These are phyloP conservation scores for Xanthoceras sorbifolium DNA, from an alignment of 345 rosid species.

Conservation along the genomic window DNA sequence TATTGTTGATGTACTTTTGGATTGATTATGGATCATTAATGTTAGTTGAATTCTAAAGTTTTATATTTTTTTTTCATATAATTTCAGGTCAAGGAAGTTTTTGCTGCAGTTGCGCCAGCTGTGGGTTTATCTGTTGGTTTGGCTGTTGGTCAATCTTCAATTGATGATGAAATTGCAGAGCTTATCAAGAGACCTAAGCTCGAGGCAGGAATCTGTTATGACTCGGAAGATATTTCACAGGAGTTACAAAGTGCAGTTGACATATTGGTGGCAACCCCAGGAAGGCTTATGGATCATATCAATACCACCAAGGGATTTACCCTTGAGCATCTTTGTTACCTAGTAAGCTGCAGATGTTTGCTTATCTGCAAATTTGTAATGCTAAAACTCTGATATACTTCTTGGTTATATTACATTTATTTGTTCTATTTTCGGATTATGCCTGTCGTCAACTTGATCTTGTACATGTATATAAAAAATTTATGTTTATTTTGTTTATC, in stretches of 20 bases:
- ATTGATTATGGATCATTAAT: neutral
- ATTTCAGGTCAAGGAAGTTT: slow-evolving; percentile 85
- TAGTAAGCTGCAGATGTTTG: slow-evolving; percentile 49
- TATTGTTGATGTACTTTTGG: neutral
- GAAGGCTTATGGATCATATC: slow-evolving; percentile 98
- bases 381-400: slow-evolving; percentile 11
- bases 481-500: neutral
- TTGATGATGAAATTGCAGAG: slow-evolving; percentile 78
- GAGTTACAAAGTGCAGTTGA: slow-evolving; percentile 76
- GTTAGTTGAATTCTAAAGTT: neutral
- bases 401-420: neutral
- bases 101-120: slow-evolving; percentile 85
- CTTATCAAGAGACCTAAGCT: slow-evolving; percentile 72
- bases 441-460: neutral
- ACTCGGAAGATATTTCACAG: slow-evolving; percentile 55
- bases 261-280: slow-evolving; percentile 95
- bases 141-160: slow-evolving; percentile 94
- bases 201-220: slow-evolving; percentile 88
- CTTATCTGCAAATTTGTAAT: neutral
- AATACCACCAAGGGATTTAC: slow-evolving; percentile 85
- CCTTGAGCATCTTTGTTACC: slow-evolving; percentile 90
- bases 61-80: slow-evolving; percentile 13
- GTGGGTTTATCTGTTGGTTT: slow-evolving; percentile 93
- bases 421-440: neutral
- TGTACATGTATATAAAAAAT: neutral